Evolutionary conservation across 2,329 filamentous ascomycete species (phyloP).

Genomic region (Leptographium procerum): DNA sequence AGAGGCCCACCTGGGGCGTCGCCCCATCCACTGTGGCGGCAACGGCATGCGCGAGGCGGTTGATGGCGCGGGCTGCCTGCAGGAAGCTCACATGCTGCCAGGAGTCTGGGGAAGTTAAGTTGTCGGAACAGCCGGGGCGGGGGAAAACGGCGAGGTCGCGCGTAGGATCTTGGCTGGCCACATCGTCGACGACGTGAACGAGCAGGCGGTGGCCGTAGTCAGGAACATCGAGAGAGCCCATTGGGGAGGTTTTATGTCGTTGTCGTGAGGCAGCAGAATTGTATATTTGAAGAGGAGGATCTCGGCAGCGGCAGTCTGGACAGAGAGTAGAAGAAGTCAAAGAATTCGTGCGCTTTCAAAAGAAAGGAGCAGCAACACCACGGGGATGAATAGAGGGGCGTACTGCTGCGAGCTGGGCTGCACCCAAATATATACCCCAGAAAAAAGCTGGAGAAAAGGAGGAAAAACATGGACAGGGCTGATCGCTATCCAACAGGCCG

Average conservation of each 20-base stretch:
- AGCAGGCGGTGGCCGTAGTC: constrained; percentile 6
- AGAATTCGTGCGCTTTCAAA: too few species aligned
- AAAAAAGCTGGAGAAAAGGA: too few species aligned
- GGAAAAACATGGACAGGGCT: too few species aligned
- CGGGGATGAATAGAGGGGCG: too few species aligned
- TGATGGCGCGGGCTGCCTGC: constrained; percentile 9
- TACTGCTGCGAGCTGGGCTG: too few species aligned
- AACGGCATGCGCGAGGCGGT: constrained; percentile 6
- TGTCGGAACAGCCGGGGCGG: not conserved
- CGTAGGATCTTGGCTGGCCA: not conserved
- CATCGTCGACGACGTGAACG: constrained; percentile 6
- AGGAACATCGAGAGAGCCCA: not conserved
- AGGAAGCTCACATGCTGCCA: constrained; percentile 1
- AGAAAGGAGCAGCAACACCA: too few species aligned
- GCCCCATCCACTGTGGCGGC: not conserved
- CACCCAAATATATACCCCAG: too few species aligned
- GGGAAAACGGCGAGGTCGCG: not conserved
- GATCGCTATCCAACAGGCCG: too few species aligned
- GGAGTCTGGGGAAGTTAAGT: not conserved
- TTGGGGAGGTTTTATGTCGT: not conserved
- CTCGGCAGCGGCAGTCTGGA: too few species aligned
- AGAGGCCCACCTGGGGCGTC: constrained; percentile 9
- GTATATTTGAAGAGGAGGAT: too few species aligned
- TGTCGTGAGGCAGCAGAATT: too few species aligned
- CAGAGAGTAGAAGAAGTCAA: not conserved